Percentiles rank a stretch among this genome's conserved stretches.
Conservation (phyloP, 345 rosid genomes). For the Trapa incisa region DNA sequence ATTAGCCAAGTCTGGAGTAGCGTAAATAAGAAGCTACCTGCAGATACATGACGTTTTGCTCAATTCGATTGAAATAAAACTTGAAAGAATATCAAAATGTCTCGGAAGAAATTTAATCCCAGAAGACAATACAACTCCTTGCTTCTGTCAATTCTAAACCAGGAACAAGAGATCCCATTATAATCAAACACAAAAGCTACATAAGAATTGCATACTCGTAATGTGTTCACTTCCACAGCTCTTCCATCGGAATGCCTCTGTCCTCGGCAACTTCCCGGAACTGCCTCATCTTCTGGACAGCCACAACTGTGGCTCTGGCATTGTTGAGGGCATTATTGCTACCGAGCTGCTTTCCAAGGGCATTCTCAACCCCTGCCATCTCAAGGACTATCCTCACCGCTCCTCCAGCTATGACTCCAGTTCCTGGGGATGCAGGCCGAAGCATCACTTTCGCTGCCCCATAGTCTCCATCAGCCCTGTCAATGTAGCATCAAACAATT, state of each 20-base stretch:
- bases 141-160: neutral
- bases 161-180: neutral
- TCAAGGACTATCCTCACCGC: slow-evolving; percentile 81
- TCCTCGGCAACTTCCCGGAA: slow-evolving; percentile 71
- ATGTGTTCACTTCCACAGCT: slow-evolving; percentile 53
- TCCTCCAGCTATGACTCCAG: slow-evolving; percentile 90
- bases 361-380: slow-evolving; percentile 90
- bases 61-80: no score
- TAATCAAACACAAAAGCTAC: neutral
- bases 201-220: neutral
- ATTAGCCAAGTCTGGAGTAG: no score
- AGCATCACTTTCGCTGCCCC: slow-evolving; percentile 94
- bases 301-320: slow-evolving; percentile 77
- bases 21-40: no score
- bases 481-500: neutral
- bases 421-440: slow-evolving; percentile 89
- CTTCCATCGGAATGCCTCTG: slow-evolving; percentile 88
- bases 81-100: no score
- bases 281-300: slow-evolving; percentile 70
- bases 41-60: no score
- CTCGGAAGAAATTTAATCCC: no score
- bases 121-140: neutral
- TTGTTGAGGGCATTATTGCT: slow-evolving; percentile 84
- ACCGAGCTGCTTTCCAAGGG: slow-evolving; percentile 62
- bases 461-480: slow-evolving; percentile 64